Evolutionary conservation across 306 rosid genomes (phyloP).

Genomic region (Citrullus colocynthis): DNA sequence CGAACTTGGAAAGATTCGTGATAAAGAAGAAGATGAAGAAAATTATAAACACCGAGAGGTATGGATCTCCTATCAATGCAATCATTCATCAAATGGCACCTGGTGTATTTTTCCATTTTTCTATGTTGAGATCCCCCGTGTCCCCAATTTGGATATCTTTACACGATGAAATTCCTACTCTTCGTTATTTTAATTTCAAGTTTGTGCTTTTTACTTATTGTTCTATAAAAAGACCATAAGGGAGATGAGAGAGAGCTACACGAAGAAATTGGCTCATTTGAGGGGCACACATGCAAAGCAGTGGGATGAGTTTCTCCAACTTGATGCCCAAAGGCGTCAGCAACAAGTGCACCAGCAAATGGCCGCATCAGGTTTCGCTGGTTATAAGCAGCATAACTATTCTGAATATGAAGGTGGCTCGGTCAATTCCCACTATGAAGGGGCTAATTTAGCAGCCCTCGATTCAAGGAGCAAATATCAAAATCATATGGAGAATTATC

Average conservation of each 20-base stretch:
- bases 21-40: constrained; percentile 96
- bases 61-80: constrained; percentile 12
- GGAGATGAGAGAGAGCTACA: constrained; percentile 77
- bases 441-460: constrained; percentile 42
- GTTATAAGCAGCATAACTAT: constrained; percentile 55
- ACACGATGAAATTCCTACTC: neutral
- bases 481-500: constrained; percentile 43
- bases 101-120: neutral
- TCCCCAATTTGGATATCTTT: neutral
- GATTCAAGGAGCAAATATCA: constrained; percentile 75
- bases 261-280: constrained; percentile 58
- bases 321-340: constrained; percentile 67
- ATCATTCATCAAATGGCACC: constrained; percentile 10
- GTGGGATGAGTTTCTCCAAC: constrained; percentile 80
- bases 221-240: constrained; percentile 48
- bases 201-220: constrained; percentile 19
- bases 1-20: constrained; percentile 64
- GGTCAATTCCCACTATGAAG: constrained; percentile 47
- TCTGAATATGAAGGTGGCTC: constrained; percentile 51
- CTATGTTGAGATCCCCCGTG: neutral
- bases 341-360: constrained; percentile 61
- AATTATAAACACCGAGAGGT: constrained; percentile 92
- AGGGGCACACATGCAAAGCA: constrained; percentile 59
- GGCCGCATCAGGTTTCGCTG: constrained; percentile 47
- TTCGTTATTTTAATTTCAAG: constrained; percentile 8